phyloP scores from a whole-genome alignment of 495 filamentous ascomycete genomes.

The Astrothelium subdiscretum region DNA sequence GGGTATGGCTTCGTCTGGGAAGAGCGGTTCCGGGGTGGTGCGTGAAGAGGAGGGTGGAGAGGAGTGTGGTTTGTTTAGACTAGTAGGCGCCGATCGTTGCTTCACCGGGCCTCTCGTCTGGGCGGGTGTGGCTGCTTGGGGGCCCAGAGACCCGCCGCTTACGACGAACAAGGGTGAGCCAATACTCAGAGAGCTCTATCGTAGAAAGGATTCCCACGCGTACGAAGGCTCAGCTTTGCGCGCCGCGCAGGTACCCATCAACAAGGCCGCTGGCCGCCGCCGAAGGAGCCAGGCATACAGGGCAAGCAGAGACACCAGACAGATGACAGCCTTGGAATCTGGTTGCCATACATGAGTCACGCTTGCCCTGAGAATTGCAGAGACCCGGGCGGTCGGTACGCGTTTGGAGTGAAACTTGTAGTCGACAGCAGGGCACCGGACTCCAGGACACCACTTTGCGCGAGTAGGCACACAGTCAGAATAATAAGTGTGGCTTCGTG shows the following conservation, averaged over 20 bases:
- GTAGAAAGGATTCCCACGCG: neutral
- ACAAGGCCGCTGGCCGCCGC: neutral
- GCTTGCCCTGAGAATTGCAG: neutral
- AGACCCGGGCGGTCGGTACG: neutral
- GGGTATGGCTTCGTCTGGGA: too few relatives aligned
- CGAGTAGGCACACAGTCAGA: neutral
- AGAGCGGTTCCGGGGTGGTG: too few relatives aligned
- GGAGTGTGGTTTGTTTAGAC: neutral
- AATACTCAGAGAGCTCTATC: neutral
- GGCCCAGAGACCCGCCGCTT: neutral
- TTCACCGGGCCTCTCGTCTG: neutral
- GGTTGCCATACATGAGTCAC: neutral
- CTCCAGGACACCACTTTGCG: neutral
- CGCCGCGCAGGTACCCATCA: neutral
- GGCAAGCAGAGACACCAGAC: neutral
- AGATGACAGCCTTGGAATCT: neutral
- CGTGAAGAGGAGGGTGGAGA: neutral
- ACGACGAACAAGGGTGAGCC: neutral
- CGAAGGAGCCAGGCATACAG: neutral
- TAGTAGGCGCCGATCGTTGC: neutral
- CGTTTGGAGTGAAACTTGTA: neutral
- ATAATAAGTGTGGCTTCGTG: neutral
- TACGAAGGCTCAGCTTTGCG: neutral
- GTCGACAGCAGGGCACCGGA: neutral
- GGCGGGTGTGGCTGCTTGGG: neutral